phyloP scores from a whole-genome alignment of 148 eudicot species.

The Chenopodium quinoa region DNA sequence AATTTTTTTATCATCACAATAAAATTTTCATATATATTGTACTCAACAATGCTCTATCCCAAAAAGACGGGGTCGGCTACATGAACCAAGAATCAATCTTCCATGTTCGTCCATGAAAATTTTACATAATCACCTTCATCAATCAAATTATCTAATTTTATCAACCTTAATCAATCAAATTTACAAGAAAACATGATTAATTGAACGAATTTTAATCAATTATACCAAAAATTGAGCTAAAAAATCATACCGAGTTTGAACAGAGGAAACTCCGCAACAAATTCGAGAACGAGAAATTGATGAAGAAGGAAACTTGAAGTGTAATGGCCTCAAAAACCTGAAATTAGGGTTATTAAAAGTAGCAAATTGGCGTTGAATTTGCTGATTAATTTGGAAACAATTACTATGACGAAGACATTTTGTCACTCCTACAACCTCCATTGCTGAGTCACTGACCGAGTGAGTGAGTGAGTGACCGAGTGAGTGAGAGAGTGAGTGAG shows the following conservation, averaged over 20 bases:
- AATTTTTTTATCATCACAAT: neutral
- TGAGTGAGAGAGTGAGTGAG: neutral
- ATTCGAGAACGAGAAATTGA: conserved; percentile 8
- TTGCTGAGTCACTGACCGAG: neutral
- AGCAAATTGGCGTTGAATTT: conserved; percentile 12
- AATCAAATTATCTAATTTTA: neutral
- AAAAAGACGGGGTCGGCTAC: neutral
- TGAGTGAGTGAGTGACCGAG: neutral
- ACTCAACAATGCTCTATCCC: neutral
- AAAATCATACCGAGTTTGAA: conserved; percentile 30
- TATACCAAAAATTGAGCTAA: neutral
- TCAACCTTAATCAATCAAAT: neutral
- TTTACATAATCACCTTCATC: neutral
- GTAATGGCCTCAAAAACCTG: conserved; percentile 19
- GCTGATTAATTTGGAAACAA: conserved; percentile 7
- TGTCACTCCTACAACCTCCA: conserved; percentile 42
- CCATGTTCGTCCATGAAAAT: neutral
- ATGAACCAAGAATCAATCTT: neutral
- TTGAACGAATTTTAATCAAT: neutral
- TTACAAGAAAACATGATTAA: neutral
- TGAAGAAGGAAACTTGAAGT: conserved; percentile 20
- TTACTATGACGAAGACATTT: neutral
- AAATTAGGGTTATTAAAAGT: conserved; percentile 6
- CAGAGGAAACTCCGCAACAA: conserved; percentile 33
- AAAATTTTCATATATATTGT: neutral